These are phyloP conservation scores for Diplotaxis tenuifolia DNA, from an alignment of 345 rosid genomes.

Conservation along the genomic window DNA sequence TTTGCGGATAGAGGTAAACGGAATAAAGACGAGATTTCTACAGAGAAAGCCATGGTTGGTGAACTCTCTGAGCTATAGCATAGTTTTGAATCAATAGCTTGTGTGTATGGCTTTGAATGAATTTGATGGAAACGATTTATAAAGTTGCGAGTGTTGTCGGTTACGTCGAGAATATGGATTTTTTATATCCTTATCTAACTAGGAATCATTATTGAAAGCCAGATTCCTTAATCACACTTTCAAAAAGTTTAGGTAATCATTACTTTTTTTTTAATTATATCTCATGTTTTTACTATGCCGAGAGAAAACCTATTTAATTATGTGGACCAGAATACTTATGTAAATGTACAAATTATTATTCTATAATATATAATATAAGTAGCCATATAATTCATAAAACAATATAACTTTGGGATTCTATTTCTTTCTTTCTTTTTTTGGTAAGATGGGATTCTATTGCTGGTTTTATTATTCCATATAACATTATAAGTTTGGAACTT, in stretches of 20 bases:
- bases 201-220: not conserved
- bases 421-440: too few relatives aligned
- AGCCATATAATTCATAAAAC: not conserved
- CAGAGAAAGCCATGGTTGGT: not conserved
- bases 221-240: not conserved
- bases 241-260: not conserved
- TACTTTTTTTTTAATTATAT: not conserved
- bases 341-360: too few relatives aligned
- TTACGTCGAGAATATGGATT: not conserved
- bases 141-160: not conserved
- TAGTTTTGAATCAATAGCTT: not conserved
- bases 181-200: not conserved
- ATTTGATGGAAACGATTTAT: not conserved
- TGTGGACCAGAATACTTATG: not conserved
- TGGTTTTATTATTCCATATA: not conserved
- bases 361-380: not conserved
- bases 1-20: not conserved
- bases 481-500: not conserved
- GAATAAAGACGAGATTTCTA: not conserved
- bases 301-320: not conserved
- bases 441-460: not conserved
- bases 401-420: not conserved
- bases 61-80: not conserved
- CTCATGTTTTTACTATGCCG: not conserved
- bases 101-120: not conserved